Conservation (phyloP, 768 basidiomycete genomes). For the Scleroderma bovista region DNA sequence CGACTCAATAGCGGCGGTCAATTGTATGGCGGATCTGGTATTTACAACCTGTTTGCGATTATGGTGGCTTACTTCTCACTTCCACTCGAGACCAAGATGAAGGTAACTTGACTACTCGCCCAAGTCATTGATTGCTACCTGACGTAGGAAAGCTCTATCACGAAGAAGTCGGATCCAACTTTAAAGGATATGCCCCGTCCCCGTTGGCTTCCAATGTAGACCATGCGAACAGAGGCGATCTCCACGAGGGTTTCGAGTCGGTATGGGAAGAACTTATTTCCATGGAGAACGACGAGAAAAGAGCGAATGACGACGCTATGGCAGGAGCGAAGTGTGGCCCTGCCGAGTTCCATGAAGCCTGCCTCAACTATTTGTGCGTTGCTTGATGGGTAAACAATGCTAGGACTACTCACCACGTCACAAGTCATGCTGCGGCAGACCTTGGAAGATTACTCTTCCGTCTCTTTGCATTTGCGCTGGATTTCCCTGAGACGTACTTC, state of each 20-base stretch:
- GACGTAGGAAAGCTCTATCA: slow-evolving; percentile 54
- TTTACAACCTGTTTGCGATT: slow-evolving; percentile 37
- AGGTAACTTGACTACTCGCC: slow-evolving; percentile 34
- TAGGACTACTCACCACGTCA: neutral
- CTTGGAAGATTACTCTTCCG: slow-evolving; percentile 60
- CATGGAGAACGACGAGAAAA: slow-evolving; percentile 20
- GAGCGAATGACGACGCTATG: slow-evolving; percentile 50
- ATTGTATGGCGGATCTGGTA: too few relatives aligned
- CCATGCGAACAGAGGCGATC: slow-evolving; percentile 65
- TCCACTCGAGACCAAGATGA: slow-evolving; percentile 57
- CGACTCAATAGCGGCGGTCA: too few relatives aligned
- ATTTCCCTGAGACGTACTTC: slow-evolving; percentile 56
- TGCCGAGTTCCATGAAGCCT: slow-evolving; percentile 53
- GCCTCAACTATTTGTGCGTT: slow-evolving; percentile 63
- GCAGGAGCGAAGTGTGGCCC: slow-evolving; percentile 80
- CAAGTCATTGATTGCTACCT: neutral
- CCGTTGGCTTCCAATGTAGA: slow-evolving; percentile 71
- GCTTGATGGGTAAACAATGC: slow-evolving; percentile 5
- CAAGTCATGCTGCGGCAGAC: slow-evolving; percentile 45
- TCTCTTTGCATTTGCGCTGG: slow-evolving; percentile 63
- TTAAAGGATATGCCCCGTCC: slow-evolving; percentile 74
- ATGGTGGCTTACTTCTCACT: slow-evolving; percentile 66
- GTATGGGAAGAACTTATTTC: slow-evolving; percentile 56
- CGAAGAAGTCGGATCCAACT: slow-evolving; percentile 57
- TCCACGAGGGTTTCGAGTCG: slow-evolving; percentile 89